Evolutionary conservation across 2,329 filamentous ascomycete species (phyloP), one percentile per base, ranked within the genome.

Genomic region (Botrytis pseudocinerea): DNA sequence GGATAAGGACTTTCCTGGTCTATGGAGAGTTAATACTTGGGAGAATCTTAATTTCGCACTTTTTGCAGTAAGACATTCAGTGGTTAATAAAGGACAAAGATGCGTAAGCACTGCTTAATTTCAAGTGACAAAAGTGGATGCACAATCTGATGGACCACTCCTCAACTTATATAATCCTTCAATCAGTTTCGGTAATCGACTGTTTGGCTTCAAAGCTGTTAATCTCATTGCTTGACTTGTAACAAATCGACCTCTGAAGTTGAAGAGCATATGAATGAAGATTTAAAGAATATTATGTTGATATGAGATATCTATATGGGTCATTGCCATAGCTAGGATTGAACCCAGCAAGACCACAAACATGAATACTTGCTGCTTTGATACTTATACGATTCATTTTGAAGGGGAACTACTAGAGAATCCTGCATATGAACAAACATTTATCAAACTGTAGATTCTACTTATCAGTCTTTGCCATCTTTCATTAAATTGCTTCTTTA

Each of bases 21-120:
- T 54, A 1, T 66, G 64, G 64, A 38, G 32, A 40, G 64, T 66
- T 18, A 35, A 66, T 40, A 54, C 35, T 25, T 66, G 64, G 46
- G 32, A 54, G 46, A 40, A 4, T 38, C 14, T 66, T 40, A 20
- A 54, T 51, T 22, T 22, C 40, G 64, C 32, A 4, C 46, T 32
- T 40, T 20, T 40, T 20, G 16, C 5, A 35, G 35, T 48, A 40
- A 66, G 9, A 20, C 25, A 16, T 6, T 40, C 64, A 40, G 32
- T 66, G 0, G 2, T 54, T 40, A 8, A 66, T 28, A 8, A 54
- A 51, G 46, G 25, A 32, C 32, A 32, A 32, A 16, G 46, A 22
- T 40, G 25, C 16, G 16, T 4, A 40, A 7, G 14, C 3, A 1
- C 8, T 54, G 32, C 25, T 32, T 66, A 28, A 18, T 12, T 66